Conservation (phyloP, 78 protist genomes). For the Trichosphaerium sp. region DNA sequence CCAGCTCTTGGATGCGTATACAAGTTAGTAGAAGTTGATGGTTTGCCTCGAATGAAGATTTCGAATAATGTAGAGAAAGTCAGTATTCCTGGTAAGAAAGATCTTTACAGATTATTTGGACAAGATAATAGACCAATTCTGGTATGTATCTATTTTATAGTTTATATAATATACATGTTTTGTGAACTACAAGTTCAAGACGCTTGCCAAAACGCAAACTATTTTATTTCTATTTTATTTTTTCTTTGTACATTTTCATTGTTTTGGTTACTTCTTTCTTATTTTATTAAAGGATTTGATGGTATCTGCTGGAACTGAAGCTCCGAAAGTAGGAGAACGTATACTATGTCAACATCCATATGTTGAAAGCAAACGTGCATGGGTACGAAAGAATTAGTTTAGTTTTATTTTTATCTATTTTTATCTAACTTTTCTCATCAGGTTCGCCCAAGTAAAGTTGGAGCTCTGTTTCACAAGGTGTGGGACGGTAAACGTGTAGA, state of each 20-base stretch:
- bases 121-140: slow-evolving; percentile 42
- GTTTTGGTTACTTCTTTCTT: not conserved
- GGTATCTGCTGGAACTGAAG: not conserved
- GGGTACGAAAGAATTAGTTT: slow-evolving; percentile 1
- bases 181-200: not conserved
- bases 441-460: slow-evolving; percentile 22
- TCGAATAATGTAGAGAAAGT: slow-evolving; percentile 50
- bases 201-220: not conserved
- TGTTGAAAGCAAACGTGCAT: slow-evolving; percentile 47
- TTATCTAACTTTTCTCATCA: too few species aligned
- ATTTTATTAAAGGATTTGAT: not conserved
- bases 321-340: slow-evolving; percentile 44
- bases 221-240: not conserved
- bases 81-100: slow-evolving; percentile 70
- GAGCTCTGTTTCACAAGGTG: slow-evolving; percentile 19
- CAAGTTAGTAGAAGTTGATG: slow-evolving; percentile 74
- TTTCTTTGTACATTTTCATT: not conserved
- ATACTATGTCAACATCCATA: slow-evolving; percentile 65
- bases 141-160: too few species aligned
- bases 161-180: too few species aligned
- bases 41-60: slow-evolving; percentile 72
- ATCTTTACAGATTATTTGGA: slow-evolving; percentile 46
- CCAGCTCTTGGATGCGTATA: slow-evolving; percentile 92
- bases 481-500: slow-evolving; percentile 42
- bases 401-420: not conserved